phyloP scores from a whole-genome alignment of 768 basidiomycete genomes.

The Trametes gibbosa region DNA sequence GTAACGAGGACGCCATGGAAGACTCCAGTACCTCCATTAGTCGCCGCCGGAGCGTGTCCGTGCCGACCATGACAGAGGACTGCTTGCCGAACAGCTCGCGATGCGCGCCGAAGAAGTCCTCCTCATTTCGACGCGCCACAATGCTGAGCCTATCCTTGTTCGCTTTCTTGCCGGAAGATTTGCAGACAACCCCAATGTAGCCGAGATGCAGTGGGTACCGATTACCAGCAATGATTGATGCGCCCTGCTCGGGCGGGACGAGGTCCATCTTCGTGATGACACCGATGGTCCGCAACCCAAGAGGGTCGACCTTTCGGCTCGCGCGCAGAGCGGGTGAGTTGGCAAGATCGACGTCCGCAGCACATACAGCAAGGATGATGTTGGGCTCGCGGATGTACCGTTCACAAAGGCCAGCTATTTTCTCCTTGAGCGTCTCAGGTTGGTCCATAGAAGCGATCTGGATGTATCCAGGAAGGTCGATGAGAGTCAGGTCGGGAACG shows the following conservation, averaged over 20 bases:
- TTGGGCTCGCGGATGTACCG: constrained; percentile 99
- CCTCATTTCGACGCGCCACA: constrained; percentile 55
- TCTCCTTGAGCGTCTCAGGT: constrained; percentile 90
- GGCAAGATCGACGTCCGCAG: constrained; percentile 97
- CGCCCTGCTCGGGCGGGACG: constrained; percentile 82
- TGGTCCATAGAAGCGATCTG: constrained; percentile 95
- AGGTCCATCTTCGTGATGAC: constrained; percentile 99
- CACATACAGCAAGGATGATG: constrained; percentile 97
- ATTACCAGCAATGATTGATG: constrained; percentile 77
- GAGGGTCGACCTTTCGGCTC: constrained; percentile 89
- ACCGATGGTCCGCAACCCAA: constrained; percentile 94
- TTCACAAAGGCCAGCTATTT: constrained; percentile 86
- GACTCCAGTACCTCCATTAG: constrained; percentile 98
- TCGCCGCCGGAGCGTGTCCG: constrained; percentile 82
- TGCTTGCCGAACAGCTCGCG: constrained; percentile 59
- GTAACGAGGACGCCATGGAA: constrained; percentile 94
- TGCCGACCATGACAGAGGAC: constrained; percentile 82
- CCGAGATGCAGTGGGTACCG: constrained; percentile 97
- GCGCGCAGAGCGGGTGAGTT: constrained; percentile 96
- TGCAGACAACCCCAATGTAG: constrained; percentile 95
- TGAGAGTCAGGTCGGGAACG: constrained; percentile 95
- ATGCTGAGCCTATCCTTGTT: constrained; percentile 48
- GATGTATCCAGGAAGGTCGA: constrained; percentile 96
- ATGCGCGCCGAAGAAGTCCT: constrained; percentile 65
- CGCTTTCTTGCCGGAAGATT: constrained; percentile 58